Base-by-base conservation (phyloP, 1,139 yeast species). In the Candida neerlandica region DNA sequence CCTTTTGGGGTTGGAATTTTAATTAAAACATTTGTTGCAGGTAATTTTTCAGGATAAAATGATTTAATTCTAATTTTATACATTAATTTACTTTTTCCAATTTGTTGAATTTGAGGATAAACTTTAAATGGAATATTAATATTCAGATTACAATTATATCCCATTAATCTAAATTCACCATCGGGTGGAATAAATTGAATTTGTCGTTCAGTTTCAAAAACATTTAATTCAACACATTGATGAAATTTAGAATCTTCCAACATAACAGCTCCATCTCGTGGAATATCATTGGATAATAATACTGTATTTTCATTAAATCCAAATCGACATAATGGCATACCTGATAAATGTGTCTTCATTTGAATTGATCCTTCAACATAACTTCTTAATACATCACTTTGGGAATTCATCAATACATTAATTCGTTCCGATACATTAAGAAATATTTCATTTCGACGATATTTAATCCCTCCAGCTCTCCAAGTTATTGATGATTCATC, bases 181-280 rank as follows among this genome's bases (percentile, higher is more conserved):
- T 92, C 98, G 1, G 98, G 97, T 9, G 97, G 97, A 32, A 88
- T 85, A 63, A 89, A 89, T 19, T 94, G 85, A 57, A 90, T 89
- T 30, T 88, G 84, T 50, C 91, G 77, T 60, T 87, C 92, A 54
- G 81, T 81, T 61, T 89, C 96, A 66, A 89, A 90, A 58, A 87
- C 84, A 58, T 88, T 84, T 52, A 90, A 73, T 54, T 95, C 81
- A 21, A 89, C 97, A 69, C 96, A 89, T 62, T 89, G 96, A 66
- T 94, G 98, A 67, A 92, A 89, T 57, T 88, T 90, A 59, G 90
- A 85, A 64, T 90, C 96, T 57, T 86, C 89, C 12, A 90, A 67
- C 1, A 75, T 66, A 18, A 84, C 89, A 41, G 77, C 70, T 1
- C 82, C 80, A 16, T 59, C 57, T 19, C 58, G 56, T n/a, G 52